Base-by-base conservation (phyloP, 148 eudicot species). In the Vaccinium darrowii region DNA sequence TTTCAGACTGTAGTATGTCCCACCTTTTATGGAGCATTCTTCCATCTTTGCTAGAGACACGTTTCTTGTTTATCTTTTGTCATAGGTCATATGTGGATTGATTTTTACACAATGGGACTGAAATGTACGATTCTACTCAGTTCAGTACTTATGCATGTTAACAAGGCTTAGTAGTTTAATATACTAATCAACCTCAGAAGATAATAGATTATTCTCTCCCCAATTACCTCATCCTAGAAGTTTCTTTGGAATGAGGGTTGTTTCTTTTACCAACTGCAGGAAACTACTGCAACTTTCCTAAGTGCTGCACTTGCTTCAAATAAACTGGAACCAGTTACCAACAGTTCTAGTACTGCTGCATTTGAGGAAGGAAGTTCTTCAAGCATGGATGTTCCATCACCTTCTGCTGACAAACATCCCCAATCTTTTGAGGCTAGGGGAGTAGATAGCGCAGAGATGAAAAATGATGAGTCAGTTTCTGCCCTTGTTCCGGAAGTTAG, bases 231-330 rank as follows among this genome's bases (percentile, higher is more conserved):
- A 67, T 25, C 73, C 4, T 10, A 67, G 73, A 54, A 67, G 73
- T 67, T 25, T 12, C 58, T 72, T 72, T 72, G 49, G 18, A 72
- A 33, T 14, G 19, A 72, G 49, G 76, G 9, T 72, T 72, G 15
- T 67, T 67, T 67, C 7, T 43, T 4, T 30, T 60, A 52, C 72
- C 13, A 57, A 47, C 81, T 90, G 63, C 85, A 92, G 94, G 93
- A 90, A 76, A 90, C 94, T 82, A 86, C 93, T 65, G 92, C 92
- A 19, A 83, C 88, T 80, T 90, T 90, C 76, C 87, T 92, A 71
- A 88, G 89, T 88, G 92, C 93, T 15, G 92, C 93, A 73, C 92
- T 92, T 83, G 89, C 91, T 76, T 85, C 92, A 51, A 84, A 82
- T 51, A 89, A 88, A 60, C 53, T 76, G 82, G 91, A 84, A 75